These are phyloP conservation scores for Coniochaeta prunicola DNA, from an alignment of 2,329 filamentous ascomycete genomes.

Conservation along the genomic window DNA sequence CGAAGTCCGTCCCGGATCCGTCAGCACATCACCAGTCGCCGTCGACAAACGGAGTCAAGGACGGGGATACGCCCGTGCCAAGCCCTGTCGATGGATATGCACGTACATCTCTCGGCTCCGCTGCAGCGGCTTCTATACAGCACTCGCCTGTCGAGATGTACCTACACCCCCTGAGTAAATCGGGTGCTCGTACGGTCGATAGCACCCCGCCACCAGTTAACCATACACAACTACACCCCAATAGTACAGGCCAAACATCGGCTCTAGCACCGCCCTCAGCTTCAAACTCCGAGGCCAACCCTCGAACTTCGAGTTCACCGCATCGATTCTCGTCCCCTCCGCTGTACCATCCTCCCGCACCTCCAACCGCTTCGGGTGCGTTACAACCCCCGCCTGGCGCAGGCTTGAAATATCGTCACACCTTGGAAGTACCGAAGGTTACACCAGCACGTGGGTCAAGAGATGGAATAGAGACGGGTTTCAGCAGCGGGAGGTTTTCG, in stretches of 20 bases:
- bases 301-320: slow-evolving; percentile 20
- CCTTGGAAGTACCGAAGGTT: slow-evolving; percentile 74
- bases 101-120: slow-evolving; percentile 26
- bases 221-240: slow-evolving; percentile 4
- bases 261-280: slow-evolving; percentile 12
- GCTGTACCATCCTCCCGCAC: slow-evolving; percentile 37
- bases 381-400: slow-evolving; percentile 45
- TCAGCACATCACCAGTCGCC: slow-evolving; percentile 7
- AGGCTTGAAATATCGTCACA: slow-evolving; percentile 74
- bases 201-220: slow-evolving; percentile 11
- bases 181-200: slow-evolving; percentile 18
- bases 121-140: slow-evolving; percentile 21
- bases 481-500: slow-evolving; percentile 76
- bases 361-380: slow-evolving; percentile 34
- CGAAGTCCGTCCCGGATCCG: slow-evolving; percentile 19
- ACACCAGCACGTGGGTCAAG: slow-evolving; percentile 61
- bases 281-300: slow-evolving; percentile 12
- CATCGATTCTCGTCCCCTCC: slow-evolving; percentile 62
- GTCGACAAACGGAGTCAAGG: slow-evolving; percentile 8
- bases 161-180: slow-evolving; percentile 19
- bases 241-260: slow-evolving; percentile 1
- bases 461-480: slow-evolving; percentile 61
- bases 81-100: slow-evolving; percentile 23
- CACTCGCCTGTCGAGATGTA: slow-evolving; percentile 23
- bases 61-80: slow-evolving; percentile 14